These are phyloP conservation scores for Psilocybe tampanensis DNA, from an alignment of 768 basidiomycete species.

Conservation along the genomic window DNA sequence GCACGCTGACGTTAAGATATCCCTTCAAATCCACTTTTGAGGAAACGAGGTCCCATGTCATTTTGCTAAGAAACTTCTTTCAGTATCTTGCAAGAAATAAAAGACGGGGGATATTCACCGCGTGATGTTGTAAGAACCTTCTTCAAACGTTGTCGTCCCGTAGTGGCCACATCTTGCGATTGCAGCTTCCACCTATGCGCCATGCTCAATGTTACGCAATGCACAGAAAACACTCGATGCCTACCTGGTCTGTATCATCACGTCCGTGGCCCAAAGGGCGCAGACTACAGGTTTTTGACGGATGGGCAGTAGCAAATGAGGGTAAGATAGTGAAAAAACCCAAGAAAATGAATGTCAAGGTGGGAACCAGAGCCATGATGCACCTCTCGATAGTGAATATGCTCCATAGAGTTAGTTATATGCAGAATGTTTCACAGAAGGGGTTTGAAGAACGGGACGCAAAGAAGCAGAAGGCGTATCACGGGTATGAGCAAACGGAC, in stretches of 20 bases:
- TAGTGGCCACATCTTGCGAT: slow-evolving; percentile 50
- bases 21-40: slow-evolving; percentile 48
- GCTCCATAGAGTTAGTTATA: too few species aligned
- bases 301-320: neutral
- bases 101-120: slow-evolving; percentile 28
- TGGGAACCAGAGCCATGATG: neutral
- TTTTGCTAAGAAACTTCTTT: slow-evolving; percentile 37
- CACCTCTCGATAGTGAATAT: too few species aligned
- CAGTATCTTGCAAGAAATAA: neutral
- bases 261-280: slow-evolving; percentile 2
- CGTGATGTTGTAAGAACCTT: slow-evolving; percentile 54
- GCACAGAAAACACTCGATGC: neutral
- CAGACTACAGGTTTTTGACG: neutral
- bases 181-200: slow-evolving; percentile 45
- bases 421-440: too few species aligned
- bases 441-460: neutral
- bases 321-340: neutral
- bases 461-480: neutral
- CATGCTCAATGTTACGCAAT: neutral
- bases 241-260: slow-evolving; percentile 15
- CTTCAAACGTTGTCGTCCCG: slow-evolving; percentile 46
- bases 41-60: slow-evolving; percentile 52
- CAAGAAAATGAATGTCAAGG: neutral
- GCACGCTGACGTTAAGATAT: slow-evolving; percentile 39
- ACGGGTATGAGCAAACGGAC: slow-evolving; percentile 10